Conservation (phyloP, 768 basidiomycete genomes). For the Russula compacta region DNA sequence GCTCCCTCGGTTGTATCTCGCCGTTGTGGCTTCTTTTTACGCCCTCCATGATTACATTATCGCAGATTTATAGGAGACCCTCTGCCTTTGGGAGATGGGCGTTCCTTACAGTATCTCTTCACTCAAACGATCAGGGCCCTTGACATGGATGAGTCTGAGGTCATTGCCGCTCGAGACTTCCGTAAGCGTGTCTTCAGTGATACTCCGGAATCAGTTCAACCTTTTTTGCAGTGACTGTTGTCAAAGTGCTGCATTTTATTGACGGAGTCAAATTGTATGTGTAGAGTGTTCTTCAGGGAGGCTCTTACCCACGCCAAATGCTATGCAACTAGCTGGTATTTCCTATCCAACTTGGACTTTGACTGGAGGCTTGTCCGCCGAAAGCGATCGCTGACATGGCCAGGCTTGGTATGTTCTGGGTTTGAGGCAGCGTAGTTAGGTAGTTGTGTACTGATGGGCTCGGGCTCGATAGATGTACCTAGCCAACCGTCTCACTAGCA, state of each 20-base stretch:
- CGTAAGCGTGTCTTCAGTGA: background rate
- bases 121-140: too few relatives aligned
- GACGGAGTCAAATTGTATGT: slow-evolving; percentile 11
- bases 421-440: background rate
- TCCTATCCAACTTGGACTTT: slow-evolving; percentile 8
- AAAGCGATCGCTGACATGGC: background rate
- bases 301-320: background rate
- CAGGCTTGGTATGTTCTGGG: background rate
- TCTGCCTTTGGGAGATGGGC: background rate
- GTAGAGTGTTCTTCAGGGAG: background rate
- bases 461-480: background rate
- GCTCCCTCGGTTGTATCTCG: too few relatives aligned
- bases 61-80: background rate
- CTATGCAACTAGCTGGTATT: background rate
- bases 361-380: slow-evolving; percentile 5
- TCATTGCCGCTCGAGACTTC: background rate
- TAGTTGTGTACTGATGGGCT: background rate
- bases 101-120: background rate
- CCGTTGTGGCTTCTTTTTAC: too few relatives aligned
- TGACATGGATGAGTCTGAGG: background rate
- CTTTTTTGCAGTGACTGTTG: background rate
- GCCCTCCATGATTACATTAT: too few relatives aligned
- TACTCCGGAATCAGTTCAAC: background rate
- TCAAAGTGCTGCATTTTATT: slow-evolving; percentile 8
- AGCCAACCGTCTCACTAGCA: slow-evolving; percentile 1